A percentile compares a stretch with the other conserved stretches of the same genome.
Evolutionary conservation across 805 yeast genomes (phyloP).

Genomic region (Ogataea kodamae): DNA sequence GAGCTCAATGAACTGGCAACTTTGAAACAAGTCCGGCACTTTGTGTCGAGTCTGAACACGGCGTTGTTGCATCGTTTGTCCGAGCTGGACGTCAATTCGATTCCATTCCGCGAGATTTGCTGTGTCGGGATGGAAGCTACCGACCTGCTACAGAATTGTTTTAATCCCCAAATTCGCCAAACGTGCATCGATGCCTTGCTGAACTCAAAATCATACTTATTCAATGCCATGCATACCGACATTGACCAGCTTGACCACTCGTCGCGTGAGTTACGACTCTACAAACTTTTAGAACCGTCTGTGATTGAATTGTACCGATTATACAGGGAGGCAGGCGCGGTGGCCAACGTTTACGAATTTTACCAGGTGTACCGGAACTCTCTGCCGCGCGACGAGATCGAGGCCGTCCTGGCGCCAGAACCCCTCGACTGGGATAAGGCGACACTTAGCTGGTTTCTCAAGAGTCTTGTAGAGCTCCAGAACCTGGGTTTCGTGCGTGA

Average conservation of each 20-base stretch:
- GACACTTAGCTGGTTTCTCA: slow-evolving; percentile 69
- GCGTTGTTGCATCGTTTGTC: slow-evolving; percentile 19
- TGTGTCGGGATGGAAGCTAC: slow-evolving; percentile 29
- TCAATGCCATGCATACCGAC: slow-evolving; percentile 27
- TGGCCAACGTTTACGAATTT: slow-evolving; percentile 37
- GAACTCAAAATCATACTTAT: slow-evolving; percentile 35
- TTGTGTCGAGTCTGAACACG: slow-evolving; percentile 18
- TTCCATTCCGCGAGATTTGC: slow-evolving; percentile 41
- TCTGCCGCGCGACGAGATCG: slow-evolving; percentile 18
- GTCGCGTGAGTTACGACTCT: slow-evolving; percentile 26
- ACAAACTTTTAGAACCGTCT: slow-evolving; percentile 44
- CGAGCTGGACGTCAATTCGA: slow-evolving; percentile 25
- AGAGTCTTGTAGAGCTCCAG: slow-evolving; percentile 66
- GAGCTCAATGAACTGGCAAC: slow-evolving; percentile 6
- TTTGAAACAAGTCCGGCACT: slow-evolving; percentile 7
- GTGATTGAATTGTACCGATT: slow-evolving; percentile 57
- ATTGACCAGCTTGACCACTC: slow-evolving; percentile 8
- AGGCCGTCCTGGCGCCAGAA: slow-evolving; percentile 12
- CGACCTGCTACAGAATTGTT: slow-evolving; percentile 33
- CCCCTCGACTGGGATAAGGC: slow-evolving; percentile 54
- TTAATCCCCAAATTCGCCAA: slow-evolving; percentile 44
- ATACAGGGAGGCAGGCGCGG: slow-evolving; percentile 74
- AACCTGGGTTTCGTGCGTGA: slow-evolving; percentile 67
- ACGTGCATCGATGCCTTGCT: slow-evolving; percentile 39
- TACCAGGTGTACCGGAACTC: slow-evolving; percentile 37